Conservation (phyloP, 805 yeast genomes). For the Kuraishia floccosa region DNA sequence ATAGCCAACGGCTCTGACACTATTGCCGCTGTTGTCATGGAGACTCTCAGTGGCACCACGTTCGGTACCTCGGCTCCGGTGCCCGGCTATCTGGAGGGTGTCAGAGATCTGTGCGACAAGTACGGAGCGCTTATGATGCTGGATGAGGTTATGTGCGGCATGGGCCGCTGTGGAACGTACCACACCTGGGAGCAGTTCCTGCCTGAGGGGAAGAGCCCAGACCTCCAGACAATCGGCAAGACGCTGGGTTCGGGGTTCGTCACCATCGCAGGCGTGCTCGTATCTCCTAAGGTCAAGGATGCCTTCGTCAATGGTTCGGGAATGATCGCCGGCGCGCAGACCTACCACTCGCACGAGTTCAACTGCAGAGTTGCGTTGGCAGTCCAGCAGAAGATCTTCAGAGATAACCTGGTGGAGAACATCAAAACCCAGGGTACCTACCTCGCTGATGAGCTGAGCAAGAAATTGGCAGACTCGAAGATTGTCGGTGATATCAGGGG, state of each 20-base stretch:
- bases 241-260: slow-evolving; percentile 37
- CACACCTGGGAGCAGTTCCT: slow-evolving; percentile 35
- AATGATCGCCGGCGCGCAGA: slow-evolving; percentile 31
- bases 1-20: slow-evolving; percentile 30
- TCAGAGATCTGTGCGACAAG: slow-evolving; percentile 34
- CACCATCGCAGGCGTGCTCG: slow-evolving; percentile 33
- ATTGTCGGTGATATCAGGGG: slow-evolving; percentile 54
- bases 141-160: slow-evolving; percentile 50
- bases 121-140: slow-evolving; percentile 37
- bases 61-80: slow-evolving; percentile 32
- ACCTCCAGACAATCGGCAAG: slow-evolving; percentile 36
- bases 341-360: slow-evolving; percentile 38
- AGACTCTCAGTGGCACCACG: slow-evolving; percentile 36
- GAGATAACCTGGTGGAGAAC: slow-evolving; percentile 23
- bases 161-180: slow-evolving; percentile 38
- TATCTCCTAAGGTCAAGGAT: slow-evolving; percentile 27
- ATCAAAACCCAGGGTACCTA: slow-evolving; percentile 29
- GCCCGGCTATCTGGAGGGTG: slow-evolving; percentile 34
- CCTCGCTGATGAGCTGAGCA: slow-evolving; percentile 24
- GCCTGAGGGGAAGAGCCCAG: slow-evolving; percentile 29
- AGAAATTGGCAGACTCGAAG: slow-evolving; percentile 19
- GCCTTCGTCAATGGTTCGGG: slow-evolving; percentile 28
- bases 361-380: slow-evolving; percentile 34
- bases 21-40: slow-evolving; percentile 29
- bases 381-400: slow-evolving; percentile 28